Conservation (phyloP, 768 basidiomycete genomes). For the Panaeolus cyanescens region DNA sequence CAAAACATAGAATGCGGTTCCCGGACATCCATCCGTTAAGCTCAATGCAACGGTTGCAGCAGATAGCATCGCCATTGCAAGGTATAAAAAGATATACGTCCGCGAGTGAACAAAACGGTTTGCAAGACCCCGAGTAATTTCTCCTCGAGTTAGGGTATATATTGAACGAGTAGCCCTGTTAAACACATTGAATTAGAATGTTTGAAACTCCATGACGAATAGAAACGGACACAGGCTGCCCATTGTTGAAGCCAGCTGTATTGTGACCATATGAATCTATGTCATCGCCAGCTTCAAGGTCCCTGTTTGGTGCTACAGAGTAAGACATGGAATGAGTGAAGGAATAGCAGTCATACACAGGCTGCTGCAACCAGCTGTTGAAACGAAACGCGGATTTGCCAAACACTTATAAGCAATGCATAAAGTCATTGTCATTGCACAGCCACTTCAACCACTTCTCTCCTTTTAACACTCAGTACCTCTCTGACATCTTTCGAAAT, state of each 20-base stretch:
- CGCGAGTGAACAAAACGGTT: conserved; percentile 90
- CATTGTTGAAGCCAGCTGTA: conserved; percentile 16
- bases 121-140: conserved; percentile 83
- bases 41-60: conserved; percentile 86
- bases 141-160: conserved; percentile 79
- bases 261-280: conserved; percentile 36
- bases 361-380: neutral
- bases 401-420: conserved; percentile 13
- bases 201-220: conserved; percentile 11
- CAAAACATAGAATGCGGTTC: conserved; percentile 84
- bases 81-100: conserved; percentile 85
- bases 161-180: conserved; percentile 76
- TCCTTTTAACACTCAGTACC: neutral
- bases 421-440: conserved; percentile 2
- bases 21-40: conserved; percentile 82
- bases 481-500: conserved; percentile 9
- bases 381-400: neutral
- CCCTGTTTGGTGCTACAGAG: conserved; percentile 33
- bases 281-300: conserved; percentile 32
- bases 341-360: neutral
- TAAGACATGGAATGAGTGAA: conserved; percentile 35
- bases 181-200: conserved; percentile 16
- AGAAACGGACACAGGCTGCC: conserved; percentile 27
- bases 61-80: conserved; percentile 86
- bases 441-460: conserved; percentile 5